Conservation (phyloP, 345 rosid genomes). For the Gossypium mustelinum region DNA sequence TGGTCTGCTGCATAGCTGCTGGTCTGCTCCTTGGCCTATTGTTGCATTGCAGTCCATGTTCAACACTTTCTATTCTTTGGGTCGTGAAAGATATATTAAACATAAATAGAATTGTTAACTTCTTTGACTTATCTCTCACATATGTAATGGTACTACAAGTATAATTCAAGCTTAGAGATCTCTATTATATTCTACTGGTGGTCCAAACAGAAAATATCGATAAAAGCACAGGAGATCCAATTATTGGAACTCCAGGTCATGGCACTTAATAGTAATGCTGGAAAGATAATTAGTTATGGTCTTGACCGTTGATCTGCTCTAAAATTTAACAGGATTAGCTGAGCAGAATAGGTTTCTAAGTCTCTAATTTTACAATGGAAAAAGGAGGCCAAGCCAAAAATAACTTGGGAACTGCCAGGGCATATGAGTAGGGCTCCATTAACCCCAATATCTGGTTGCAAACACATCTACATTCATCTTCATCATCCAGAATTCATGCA, state of each 20-base stretch:
- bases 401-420: not conserved
- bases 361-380: not conserved
- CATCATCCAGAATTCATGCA: not conserved
- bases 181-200: not conserved
- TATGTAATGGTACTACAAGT: not conserved
- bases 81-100: no score
- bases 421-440: not conserved
- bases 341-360: not conserved
- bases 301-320: not conserved
- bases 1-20: no score
- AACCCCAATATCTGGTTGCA: not conserved
- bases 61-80: no score
- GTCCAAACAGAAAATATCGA: conserved; percentile 1
- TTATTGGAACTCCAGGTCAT: conserved; percentile 7
- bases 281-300: conserved; percentile 1
- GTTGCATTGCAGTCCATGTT: no score
- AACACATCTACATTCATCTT: not conserved
- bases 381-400: not conserved
- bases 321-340: not conserved
- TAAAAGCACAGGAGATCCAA: conserved; percentile 6
- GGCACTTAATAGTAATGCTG: not conserved
- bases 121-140: not conserved
- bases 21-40: no score
- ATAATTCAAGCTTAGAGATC: not conserved
- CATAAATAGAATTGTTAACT: not conserved